Evolutionary conservation across 129 eudicot genomes (phyloP).

Genomic region (Flaveria robusta): DNA sequence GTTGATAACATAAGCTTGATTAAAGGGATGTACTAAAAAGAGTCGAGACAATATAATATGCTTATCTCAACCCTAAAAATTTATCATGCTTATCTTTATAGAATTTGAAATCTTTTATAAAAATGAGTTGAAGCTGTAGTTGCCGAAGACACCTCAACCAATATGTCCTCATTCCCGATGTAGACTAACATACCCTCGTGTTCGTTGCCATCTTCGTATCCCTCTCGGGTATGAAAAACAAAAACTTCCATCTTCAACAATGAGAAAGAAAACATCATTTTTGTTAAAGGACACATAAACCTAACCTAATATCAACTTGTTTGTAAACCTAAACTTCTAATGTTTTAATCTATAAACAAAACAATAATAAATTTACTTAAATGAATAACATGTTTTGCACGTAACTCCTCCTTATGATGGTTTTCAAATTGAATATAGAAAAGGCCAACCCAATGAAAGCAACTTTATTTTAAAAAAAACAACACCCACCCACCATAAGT

Average conservation of each 20-base stretch:
- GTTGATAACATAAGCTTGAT: no score
- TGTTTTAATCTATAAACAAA: background rate
- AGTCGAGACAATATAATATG: no score
- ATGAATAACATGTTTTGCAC: conserved; percentile 19
- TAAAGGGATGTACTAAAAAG: no score
- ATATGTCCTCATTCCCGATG: no score
- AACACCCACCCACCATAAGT: background rate
- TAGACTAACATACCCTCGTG: no score
- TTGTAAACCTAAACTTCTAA: background rate
- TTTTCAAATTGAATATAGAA: background rate
- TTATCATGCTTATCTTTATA: no score
- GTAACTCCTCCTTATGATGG: conserved; percentile 5
- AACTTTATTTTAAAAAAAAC: background rate
- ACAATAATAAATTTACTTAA: background rate
- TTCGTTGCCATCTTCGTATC: background rate
- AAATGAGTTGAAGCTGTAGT: no score
- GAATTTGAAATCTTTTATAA: no score
- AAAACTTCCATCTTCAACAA: background rate
- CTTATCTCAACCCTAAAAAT: no score
- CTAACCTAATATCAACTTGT: background rate
- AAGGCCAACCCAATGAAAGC: background rate
- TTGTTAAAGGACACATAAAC: background rate
- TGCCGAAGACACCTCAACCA: no score
- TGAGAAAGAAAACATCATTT: background rate
- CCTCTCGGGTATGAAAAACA: background rate